Percentiles rank a stretch among this genome's conserved stretches.
phyloP scores from a whole-genome alignment of 106 monocot species.

The Allium cepa region DNA sequence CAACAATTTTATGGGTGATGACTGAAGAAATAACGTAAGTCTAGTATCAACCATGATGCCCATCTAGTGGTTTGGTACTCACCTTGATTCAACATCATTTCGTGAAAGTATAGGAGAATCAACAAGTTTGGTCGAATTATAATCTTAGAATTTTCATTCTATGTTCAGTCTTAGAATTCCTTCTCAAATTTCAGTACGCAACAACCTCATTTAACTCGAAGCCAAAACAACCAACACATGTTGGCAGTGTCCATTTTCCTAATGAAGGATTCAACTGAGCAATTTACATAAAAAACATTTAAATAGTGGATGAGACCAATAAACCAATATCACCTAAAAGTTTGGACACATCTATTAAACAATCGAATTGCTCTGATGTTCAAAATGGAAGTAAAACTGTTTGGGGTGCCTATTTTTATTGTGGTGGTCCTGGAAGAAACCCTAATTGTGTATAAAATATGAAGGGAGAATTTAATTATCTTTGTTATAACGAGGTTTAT shows the following conservation, averaged over 20 bases:
- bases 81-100: too few species aligned
- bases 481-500: too few species aligned
- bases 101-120: too few species aligned
- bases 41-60: too few species aligned
- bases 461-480: too few species aligned
- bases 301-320: conserved; percentile 44
- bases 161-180: too few species aligned
- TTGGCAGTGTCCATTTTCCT: conserved; percentile 52
- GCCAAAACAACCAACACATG: conserved; percentile 30
- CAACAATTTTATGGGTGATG: too few species aligned
- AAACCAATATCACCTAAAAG: conserved; percentile 23
- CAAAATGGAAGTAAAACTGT: conserved; percentile 30
- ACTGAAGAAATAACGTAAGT: too few species aligned
- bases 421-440: conserved; percentile 48
- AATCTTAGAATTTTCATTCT: too few species aligned
- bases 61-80: too few species aligned
- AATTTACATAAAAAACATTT: conserved; percentile 45
- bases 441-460: conserved; percentile 30
- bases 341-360: conserved; percentile 33
- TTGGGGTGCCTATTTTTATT: conserved; percentile 47
- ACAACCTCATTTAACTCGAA: conserved; percentile 39
- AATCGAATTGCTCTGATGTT: conserved; percentile 48
- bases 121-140: too few species aligned
- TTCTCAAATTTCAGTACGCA: too few species aligned
- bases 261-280: conserved; percentile 46